Evolutionary conservation across 169 alveolate genomes (phyloP), one percentile per base, ranked within the genome.

Genomic region (Plasmodium chabaudi): DNA sequence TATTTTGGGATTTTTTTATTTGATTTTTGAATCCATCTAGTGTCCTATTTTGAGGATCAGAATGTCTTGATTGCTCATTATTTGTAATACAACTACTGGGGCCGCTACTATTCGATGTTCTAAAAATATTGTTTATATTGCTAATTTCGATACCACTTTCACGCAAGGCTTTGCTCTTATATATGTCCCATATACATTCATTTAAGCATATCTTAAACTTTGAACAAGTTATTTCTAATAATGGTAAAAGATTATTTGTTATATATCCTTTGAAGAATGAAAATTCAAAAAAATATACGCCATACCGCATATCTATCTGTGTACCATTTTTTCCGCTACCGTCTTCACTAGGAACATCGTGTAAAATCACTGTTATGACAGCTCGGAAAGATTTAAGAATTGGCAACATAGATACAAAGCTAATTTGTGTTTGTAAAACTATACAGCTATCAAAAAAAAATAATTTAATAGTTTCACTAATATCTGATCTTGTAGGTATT

Each of bases 401-500:
- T 19, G 88, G 88, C 0, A 75, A 19, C 2, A 19, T 75, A 56
- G 57, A 61, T 42, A 75, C 19, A n/a, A 75, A 53, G 5, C n/a
- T 34, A 25, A 61, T 55, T 13, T 10, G 12, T 49, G 61, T 75
- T 39, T 75, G 88, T 15, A 75, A 47, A 39, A 42, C 1, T 23
- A 75, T 75, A 19, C 17, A 17, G 61, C 61, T 75, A 9, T 75
- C 34, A 17, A 75, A 65, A 63, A 75, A 75, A 34, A 46, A 75
- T 61, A 75, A 75, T 15, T 10, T 61, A 2, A 75, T 2, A 25
- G 6, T 47, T 47, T 75, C 88, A 12, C 61, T 60, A 12, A 63
- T 68, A 53, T 75, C 55, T 4, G 88, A 61, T 63, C 88, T 65
- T 44, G 56, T 5, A n/a, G 88, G 88, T 21, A 75, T n/a, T n/a